Conservation (phyloP, 352 stramenopile genomes). For the Globisporangium paroecandrum region DNA sequence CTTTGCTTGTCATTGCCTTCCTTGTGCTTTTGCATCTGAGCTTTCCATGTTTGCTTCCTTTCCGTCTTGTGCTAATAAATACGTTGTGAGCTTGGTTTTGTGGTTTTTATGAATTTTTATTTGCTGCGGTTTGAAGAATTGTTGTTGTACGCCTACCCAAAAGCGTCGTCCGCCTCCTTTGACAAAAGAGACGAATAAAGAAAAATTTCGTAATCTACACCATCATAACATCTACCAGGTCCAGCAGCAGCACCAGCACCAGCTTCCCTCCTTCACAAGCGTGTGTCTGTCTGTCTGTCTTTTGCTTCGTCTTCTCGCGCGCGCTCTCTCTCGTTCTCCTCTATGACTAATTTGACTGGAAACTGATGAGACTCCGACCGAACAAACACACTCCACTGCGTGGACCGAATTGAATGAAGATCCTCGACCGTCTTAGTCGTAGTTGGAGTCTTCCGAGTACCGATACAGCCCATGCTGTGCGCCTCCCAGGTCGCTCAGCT, state of each 20-base stretch:
- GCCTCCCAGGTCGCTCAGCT: conserved; percentile 39
- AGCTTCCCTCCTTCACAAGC: background rate
- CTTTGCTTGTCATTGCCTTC: background rate
- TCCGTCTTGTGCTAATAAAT: background rate
- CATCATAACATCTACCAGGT: conserved; percentile 1
- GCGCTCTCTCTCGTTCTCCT: background rate
- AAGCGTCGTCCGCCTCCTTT: background rate
- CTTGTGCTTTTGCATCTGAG: too few species aligned
- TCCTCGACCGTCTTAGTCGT: conserved; percentile 14
- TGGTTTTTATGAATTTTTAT: background rate
- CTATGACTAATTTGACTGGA: conserved; percentile 6
- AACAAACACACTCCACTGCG: background rate
- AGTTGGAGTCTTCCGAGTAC: conserved; percentile 22
- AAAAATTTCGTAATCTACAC: background rate
- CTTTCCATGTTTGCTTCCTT: too few species aligned
- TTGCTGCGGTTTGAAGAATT: background rate
- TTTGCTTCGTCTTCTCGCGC: background rate
- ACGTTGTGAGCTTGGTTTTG: background rate
- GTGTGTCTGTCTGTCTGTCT: background rate
- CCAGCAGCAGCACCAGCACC: background rate
- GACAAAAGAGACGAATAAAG: background rate
- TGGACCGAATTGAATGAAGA: background rate
- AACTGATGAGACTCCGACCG: background rate
- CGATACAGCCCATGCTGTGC: conserved; percentile 18
- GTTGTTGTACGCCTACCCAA: background rate